These are phyloP conservation scores for Fomes fomentarius DNA, from an alignment of 1,284 basidiomycete genomes.

Conservation along the genomic window DNA sequence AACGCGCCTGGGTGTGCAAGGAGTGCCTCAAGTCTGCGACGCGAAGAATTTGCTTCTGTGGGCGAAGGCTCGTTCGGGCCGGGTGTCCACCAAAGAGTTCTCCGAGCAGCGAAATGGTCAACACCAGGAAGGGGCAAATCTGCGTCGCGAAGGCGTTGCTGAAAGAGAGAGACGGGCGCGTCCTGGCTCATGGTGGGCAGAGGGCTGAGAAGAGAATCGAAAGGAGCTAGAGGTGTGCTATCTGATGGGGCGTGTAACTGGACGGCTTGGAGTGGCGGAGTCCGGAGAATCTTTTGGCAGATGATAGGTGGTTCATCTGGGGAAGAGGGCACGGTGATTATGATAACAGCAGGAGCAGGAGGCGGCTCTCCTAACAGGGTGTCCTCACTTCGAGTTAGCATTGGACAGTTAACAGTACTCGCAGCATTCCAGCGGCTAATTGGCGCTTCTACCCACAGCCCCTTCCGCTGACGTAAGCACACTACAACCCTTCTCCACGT, in stretches of 20 bases:
- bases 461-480: conserved; percentile 24
- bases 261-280: conserved; percentile 1
- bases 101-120: conserved; percentile 60
- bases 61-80: conserved; percentile 21
- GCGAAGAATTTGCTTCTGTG: conserved; percentile 40
- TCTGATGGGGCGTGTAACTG: conserved; percentile 17
- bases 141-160: conserved; percentile 39
- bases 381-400: conserved; percentile 16
- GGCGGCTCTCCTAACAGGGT: not conserved
- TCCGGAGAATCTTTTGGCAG: conserved; percentile 1
- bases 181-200: conserved; percentile 1
- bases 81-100: conserved; percentile 59
- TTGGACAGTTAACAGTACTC: not conserved
- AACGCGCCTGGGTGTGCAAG: conserved; percentile 51
- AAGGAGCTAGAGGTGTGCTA: conserved; percentile 8
- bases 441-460: conserved; percentile 2
- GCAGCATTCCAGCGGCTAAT: conserved; percentile 8
- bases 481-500: conserved; percentile 19
- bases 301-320: conserved; percentile 23
- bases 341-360: conserved; percentile 19
- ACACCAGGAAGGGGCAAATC: conserved; percentile 64
- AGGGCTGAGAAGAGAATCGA: conserved; percentile 6
- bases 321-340: conserved; percentile 32
- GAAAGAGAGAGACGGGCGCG: conserved; percentile 35
- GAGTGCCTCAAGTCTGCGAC: conserved; percentile 54